Base-by-base conservation (phyloP, 148 eudicot genomes). In the Bassia scoparia region DNA sequence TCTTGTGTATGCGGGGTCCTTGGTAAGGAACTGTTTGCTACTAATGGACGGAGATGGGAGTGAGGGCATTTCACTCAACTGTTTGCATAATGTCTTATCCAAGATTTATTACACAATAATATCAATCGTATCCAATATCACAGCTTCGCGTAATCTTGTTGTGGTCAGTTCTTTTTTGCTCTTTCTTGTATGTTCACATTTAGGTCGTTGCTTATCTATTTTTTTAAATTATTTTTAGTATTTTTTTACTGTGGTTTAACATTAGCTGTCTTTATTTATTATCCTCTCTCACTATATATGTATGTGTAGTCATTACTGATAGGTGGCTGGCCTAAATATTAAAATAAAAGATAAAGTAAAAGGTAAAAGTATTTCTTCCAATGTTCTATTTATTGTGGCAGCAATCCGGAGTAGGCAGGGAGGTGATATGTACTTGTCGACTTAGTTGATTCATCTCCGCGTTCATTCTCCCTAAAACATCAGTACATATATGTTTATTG, bases 141-240 rank as follows among this genome's bases (percentile, higher is more conserved):
- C 81, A 53, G 83, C 89, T n/a, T 95, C 97, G 98, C 93, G 97
- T 71, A 89, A 86, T 78, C 91, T 78, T 77, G 69, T 95, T 72
- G 98, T 95, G 96, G 98, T 91, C 48, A 81, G 92, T 87, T 78
- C 49, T 68, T 66, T 68, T 41, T 64, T 59, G 33, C 59, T 60
- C 35, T n/a, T 33, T 61, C 33, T 33, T 44, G n/a, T 43, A 2
- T 18, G 29, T 43, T 43, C 24, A 16, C 12, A 12, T 30, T 21
- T 27, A 24, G 56, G 30, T 60, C 26, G 20, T 31, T 33, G 5
- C 6, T n/a, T 59, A 56, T 33, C 63, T 60, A 43, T 27, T 34
- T 23, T 61, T n/a, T n/a, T n/a, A n/a, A n/a, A n/a, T n/a, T n/a
- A n/a, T n/a, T n/a, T n/a, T n/a, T n/a, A n/a, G n/a, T n/a, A n/a